Percentiles rank a stretch among this genome's conserved stretches.
Evolutionary conservation across 495 filamentous ascomycete genomes (phyloP).

Genomic region (Daldinia concentrica): DNA sequence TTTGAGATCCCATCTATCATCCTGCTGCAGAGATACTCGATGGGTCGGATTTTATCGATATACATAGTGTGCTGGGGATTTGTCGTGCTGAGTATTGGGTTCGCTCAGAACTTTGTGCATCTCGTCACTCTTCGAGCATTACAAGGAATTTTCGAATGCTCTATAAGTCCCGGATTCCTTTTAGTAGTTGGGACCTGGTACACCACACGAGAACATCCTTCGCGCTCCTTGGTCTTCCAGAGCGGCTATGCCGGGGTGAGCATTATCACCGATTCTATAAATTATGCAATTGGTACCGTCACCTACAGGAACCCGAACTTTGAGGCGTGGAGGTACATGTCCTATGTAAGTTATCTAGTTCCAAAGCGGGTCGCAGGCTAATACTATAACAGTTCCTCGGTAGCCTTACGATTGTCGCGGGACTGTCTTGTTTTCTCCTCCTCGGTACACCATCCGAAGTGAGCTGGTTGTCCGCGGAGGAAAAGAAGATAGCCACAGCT

Average conservation of each 20-base stretch:
- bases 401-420: conserved; percentile 38
- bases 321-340: conserved; percentile 41
- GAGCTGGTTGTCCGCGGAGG: conserved; percentile 43
- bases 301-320: conserved; percentile 31
- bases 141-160: conserved; percentile 48
- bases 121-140: conserved; percentile 41
- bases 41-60: conserved; percentile 27
- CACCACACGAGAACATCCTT: conserved; percentile 45
- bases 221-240: conserved; percentile 47
- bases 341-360: conserved; percentile 17
- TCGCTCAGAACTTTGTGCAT: conserved; percentile 34
- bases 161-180: conserved; percentile 48
- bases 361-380: neutral
- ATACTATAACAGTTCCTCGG: conserved; percentile 45
- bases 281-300: conserved; percentile 45
- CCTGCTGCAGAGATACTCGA: conserved; percentile 36
- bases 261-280: conserved; percentile 39
- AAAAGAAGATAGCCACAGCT: conserved; percentile 46
- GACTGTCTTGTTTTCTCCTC: conserved; percentile 43
- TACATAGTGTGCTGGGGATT: conserved; percentile 38
- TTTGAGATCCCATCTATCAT: conserved; percentile 38
- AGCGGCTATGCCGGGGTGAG: conserved; percentile 43
- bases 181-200: conserved; percentile 49
- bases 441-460: conserved; percentile 48
- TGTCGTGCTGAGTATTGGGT: conserved; percentile 35